Evolutionary conservation across 495 filamentous ascomycete species (phyloP), one percentile per base, ranked within the genome.

Genomic region (Aspergillus cavernicola): DNA sequence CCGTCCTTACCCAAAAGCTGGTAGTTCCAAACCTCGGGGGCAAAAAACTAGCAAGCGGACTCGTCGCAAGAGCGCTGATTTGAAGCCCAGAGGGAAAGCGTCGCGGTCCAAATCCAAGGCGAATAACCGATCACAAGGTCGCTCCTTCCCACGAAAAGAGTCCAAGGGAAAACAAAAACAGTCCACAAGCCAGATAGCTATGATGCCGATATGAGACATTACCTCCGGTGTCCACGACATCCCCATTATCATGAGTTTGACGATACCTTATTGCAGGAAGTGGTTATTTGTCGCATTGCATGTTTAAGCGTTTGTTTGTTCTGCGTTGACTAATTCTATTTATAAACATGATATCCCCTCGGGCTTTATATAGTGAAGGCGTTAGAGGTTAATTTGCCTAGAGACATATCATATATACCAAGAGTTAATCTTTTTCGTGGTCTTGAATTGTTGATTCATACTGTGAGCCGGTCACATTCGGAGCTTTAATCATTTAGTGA

Each of bases 401-500:
- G 15, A 33, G 16, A 7, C n/a, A n/a, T n/a, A 26, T 28, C 6
- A 31, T 44, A 29, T 46, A 45, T 53, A 37, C 22, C 32, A 26
- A 20, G 29, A 18, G 19, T 22, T 32, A 24, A 20, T 23, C 24
- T 28, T 4, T 28, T 28, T 43, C n/a, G 23, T 24, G 6, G 23
- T n/a, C 13, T 18, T 15, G 4, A 15, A 18, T n/a, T 44, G 24
- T 22, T 5, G 41, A 11, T 10, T 16, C 4, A 15, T 22, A 12
- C 8, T 18, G 16, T 46, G 19, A 31, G n/a, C 41, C 18, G 1
- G 29, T n/a, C 18, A 23, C 28, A 22, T 3, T 46, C 10, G 12
- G 9, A 22, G 28, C 18, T 52, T 75, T 67, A 86, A 50, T 85
- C 82, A 50, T 88, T 85, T 36, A 95, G 59, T 40, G 87, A 85